Base-by-base conservation (phyloP, 257 asterid species). In the Linderniella brevidens region DNA sequence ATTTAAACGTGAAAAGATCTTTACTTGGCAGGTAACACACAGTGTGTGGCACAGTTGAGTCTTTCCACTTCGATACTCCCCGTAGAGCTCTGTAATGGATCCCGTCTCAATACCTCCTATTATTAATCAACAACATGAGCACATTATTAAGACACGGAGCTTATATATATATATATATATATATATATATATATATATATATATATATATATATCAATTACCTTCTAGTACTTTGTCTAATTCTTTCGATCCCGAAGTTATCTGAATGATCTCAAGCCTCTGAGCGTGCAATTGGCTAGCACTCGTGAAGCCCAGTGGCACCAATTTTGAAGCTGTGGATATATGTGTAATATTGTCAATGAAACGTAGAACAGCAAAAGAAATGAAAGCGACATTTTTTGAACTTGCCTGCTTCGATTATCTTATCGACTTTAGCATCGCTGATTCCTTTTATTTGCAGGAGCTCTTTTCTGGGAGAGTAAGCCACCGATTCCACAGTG, bases 341-440 rank as follows among this genome's bases (percentile, higher is more conserved):
- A 62, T 37, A 60, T 46, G 55, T 50, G 15, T 11, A 36, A 35
- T 11, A 18, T 9, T 17, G 17, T 17, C 11, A 44, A 44, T 13
- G 17, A 8, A 44, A 44, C 15, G 17, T 10, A n/a, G n/a, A n/a
- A n/a, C n/a, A n/a, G n/a, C n/a, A n/a, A 13, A 1, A 44, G 48
- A 13, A 13, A 17, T 2, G 32, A 25, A 25, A 25, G 32, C 32
- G 4, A 18, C 11, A 17, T n/a, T n/a, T 16, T 46, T 41, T 35
- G 52, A 53, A 70, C 93, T 45, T 76, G 80, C 96, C 98, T 76
- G 96, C 96, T 61, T 88, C 98, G 17, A 84, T 77, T 59, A 88
- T 88, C 70, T 88, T 88, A 72, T 88, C 98, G 17, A 81, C 98
- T 77, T 84, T 88, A 47, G 98, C 93, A 60, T 88, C 98, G 56